Percentiles rank a stretch among this genome's conserved stretches.
phyloP scores from a whole-genome alignment of 2,329 filamentous ascomycete species.

The Venturia carpophila region DNA sequence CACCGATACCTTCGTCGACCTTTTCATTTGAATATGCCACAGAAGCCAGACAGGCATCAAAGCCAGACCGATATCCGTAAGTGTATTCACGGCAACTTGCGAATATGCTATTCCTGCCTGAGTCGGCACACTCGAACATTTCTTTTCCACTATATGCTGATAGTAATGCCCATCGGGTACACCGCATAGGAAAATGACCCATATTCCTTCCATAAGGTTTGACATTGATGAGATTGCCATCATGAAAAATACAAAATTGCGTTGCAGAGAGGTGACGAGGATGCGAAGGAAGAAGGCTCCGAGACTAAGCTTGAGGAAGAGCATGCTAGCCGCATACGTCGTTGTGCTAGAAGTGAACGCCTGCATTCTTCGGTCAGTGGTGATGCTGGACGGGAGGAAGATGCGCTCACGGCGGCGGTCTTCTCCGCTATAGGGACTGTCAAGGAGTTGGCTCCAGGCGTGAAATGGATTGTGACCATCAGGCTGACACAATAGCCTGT shows the following conservation, averaged over 20 bases:
- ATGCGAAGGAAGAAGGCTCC: slow-evolving; percentile 39
- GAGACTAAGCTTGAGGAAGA: slow-evolving; percentile 39
- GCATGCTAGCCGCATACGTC: slow-evolving; percentile 32
- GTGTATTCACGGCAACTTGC: slow-evolving; percentile 29
- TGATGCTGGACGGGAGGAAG: neutral
- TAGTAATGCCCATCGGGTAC: slow-evolving; percentile 20
- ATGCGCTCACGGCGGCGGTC: neutral
- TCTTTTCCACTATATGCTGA: neutral
- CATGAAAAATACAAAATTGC: slow-evolving; percentile 24
- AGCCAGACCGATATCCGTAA: slow-evolving; percentile 31
- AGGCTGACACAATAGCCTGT: neutral
- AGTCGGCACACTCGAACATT: slow-evolving; percentile 6
- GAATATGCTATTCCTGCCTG: slow-evolving; percentile 19
- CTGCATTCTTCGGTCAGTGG: neutral
- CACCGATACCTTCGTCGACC: slow-evolving; percentile 35
- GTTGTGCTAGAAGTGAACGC: neutral
- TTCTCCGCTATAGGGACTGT: neutral
- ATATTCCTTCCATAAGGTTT: slow-evolving; percentile 27
- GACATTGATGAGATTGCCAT: slow-evolving; percentile 28
- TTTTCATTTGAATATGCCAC: slow-evolving; percentile 35
- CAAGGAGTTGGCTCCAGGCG: neutral
- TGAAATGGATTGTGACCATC: slow-evolving; percentile 1
- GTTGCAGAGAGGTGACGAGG: slow-evolving; percentile 34
- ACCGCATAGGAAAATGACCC: slow-evolving; percentile 29
- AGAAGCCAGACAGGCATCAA: slow-evolving; percentile 36